Conservation (phyloP, 1,284 basidiomycete genomes). For the Rhodotorula sp. region DNA sequence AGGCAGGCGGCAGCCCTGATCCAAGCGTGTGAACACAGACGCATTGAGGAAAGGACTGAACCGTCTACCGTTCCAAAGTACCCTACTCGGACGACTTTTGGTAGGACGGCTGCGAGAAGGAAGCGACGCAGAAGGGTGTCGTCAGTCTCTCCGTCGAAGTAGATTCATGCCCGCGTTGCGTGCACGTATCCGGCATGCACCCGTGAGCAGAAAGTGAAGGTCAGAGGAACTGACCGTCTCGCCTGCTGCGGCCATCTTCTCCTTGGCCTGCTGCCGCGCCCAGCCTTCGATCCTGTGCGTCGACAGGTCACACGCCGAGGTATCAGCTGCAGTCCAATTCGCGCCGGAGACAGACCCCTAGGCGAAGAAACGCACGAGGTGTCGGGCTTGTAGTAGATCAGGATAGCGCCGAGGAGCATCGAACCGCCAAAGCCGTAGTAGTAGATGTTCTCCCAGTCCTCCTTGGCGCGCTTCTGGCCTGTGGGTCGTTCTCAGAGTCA, state of each 20-base stretch:
- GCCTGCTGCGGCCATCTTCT: conserved; percentile 30
- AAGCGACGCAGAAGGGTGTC: background rate
- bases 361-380: conserved; percentile 47
- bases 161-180: background rate
- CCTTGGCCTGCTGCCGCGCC: conserved; percentile 36
- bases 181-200: background rate
- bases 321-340: too few species aligned
- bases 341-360: too few species aligned
- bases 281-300: conserved; percentile 34
- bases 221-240: conserved; percentile 24
- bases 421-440: conserved; percentile 87
- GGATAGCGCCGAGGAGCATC: conserved; percentile 70
- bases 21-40: background rate
- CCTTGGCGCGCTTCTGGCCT: conserved; percentile 79
- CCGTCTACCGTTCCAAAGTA: background rate
- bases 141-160: background rate
- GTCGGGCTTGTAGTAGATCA: conserved; percentile 92
- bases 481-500: background rate
- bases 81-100: conserved; percentile 19
- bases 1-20: too few species aligned
- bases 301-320: background rate
- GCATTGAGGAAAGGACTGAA: background rate
- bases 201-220: background rate
- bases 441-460: conserved; percentile 79
- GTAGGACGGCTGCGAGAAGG: conserved; percentile 20